Conservation (phyloP, 805 yeast genomes). For the Pichia nakasei region DNA sequence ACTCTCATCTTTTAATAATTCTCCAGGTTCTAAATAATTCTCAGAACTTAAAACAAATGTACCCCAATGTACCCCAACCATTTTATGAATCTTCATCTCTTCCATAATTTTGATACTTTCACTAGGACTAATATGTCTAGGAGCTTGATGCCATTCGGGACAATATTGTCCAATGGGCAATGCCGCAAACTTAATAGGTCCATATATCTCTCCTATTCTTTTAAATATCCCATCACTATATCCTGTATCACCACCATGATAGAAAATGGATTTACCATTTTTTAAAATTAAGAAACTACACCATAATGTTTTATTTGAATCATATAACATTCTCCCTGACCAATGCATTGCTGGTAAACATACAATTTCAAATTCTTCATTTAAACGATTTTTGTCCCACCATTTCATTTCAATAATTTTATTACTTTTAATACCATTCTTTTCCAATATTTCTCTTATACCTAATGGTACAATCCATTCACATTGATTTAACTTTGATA, state of each 20-base stretch:
- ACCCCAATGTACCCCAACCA: constrained; percentile 95
- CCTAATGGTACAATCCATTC: constrained; percentile 89
- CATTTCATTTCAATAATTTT: constrained; percentile 70
- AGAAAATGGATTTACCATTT: constrained; percentile 62
- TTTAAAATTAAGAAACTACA: constrained; percentile 70
- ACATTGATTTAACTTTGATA: constrained; percentile 38
- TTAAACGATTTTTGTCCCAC: constrained; percentile 62
- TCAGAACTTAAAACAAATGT: constrained; percentile 87
- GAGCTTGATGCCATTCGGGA: constrained; percentile 89
- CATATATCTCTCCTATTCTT: constrained; percentile 55
- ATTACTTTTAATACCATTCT: constrained; percentile 45
- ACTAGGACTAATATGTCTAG: constrained; percentile 77
- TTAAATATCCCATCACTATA: constrained; percentile 66
- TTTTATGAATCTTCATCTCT: constrained; percentile 49
- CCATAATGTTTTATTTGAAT: constrained; percentile 80
- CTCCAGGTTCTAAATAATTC: constrained; percentile 76
- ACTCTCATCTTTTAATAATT: constrained; percentile 45
- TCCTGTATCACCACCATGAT: constrained; percentile 95
- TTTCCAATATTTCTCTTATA: constrained; percentile 47
- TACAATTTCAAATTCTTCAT: constrained; percentile 62
- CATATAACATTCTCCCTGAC: constrained; percentile 82
- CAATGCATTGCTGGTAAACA: constrained; percentile 96
- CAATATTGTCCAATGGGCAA: constrained; percentile 93
- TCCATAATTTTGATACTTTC: constrained; percentile 65
- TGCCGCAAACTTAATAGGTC: constrained; percentile 58